Conservation (phyloP, 1,284 basidiomycete species). For the Paramarasmius palmivorus region DNA sequence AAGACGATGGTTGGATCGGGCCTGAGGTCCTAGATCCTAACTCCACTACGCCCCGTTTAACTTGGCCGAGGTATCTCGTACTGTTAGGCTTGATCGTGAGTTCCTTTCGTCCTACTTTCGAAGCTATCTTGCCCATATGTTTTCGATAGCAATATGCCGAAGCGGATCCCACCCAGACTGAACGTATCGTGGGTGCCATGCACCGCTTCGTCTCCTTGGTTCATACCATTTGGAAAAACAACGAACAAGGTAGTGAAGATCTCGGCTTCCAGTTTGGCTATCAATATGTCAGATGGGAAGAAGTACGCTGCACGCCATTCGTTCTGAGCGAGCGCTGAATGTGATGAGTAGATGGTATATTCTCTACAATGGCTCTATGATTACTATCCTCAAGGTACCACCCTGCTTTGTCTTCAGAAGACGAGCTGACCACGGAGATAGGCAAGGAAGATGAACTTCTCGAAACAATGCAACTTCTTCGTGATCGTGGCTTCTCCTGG, state of each 20-base stretch:
- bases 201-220: conserved; percentile 33
- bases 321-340: neutral
- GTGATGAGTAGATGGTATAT: conserved; percentile 29
- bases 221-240: conserved; percentile 33
- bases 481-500: conserved; percentile 38
- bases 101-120: neutral
- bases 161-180: conserved; percentile 34
- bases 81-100: conserved; percentile 36
- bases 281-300: conserved; percentile 41
- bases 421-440: conserved; percentile 9
- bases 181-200: conserved; percentile 35
- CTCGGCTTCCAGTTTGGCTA: conserved; percentile 41
- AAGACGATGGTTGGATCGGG: conserved; percentile 39
- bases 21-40: conserved; percentile 35
- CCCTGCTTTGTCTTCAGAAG: neutral
- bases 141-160: conserved; percentile 39
- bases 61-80: conserved; percentile 41
- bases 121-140: neutral
- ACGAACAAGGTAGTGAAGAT: conserved; percentile 31
- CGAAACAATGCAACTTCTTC: conserved; percentile 38
- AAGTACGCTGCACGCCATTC: conserved; percentile 21
- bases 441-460: conserved; percentile 34
- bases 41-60: conserved; percentile 32
- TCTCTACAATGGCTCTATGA: conserved; percentile 40
- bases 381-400: conserved; percentile 33